Percentiles rank a stretch among this genome's conserved stretches.
Evolutionary conservation across 2,329 filamentous ascomycete genomes (phyloP).

Genomic region (Claviceps fusiformis): DNA sequence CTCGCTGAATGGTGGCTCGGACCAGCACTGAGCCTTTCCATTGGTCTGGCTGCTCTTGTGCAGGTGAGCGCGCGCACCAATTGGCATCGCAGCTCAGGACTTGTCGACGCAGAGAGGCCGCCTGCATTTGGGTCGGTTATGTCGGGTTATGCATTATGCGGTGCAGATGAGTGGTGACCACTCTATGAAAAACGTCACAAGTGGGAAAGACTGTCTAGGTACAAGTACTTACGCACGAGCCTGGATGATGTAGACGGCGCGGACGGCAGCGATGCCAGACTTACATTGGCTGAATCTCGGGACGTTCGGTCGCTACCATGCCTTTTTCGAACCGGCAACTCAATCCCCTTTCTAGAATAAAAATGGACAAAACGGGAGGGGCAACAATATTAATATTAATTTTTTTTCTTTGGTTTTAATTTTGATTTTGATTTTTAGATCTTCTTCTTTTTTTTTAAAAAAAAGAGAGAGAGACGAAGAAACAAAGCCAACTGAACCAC

Average conservation of each 20-base stretch:
- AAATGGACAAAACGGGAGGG: background rate
- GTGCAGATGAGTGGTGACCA: constrained; percentile 2
- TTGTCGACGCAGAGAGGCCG: constrained; percentile 5
- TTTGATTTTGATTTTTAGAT: no score
- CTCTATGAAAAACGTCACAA: no score
- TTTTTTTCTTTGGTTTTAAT: no score
- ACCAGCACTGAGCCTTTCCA: background rate
- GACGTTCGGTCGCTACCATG: background rate
- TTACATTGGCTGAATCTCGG: background rate
- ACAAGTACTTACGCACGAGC: background rate
- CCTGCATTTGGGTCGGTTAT: constrained; percentile 5
- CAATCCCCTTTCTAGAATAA: background rate
- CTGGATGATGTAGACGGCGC: constrained; percentile 1
- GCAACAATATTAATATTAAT: no score
- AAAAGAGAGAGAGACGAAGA: background rate
- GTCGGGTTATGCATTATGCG: constrained; percentile 1
- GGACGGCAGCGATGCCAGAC: constrained; percentile 1
- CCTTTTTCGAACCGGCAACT: background rate
- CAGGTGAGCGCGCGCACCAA: constrained; percentile 8
- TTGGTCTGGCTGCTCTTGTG: constrained; percentile 14
- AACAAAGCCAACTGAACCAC: background rate
- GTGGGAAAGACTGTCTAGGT: no score
- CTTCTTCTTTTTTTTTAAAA: no score
- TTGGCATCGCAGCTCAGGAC: background rate
- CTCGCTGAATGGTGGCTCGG: constrained; percentile 10